phyloP scores from a whole-genome alignment of 2,329 filamentous ascomycete species.

The Penicillium sp. region DNA sequence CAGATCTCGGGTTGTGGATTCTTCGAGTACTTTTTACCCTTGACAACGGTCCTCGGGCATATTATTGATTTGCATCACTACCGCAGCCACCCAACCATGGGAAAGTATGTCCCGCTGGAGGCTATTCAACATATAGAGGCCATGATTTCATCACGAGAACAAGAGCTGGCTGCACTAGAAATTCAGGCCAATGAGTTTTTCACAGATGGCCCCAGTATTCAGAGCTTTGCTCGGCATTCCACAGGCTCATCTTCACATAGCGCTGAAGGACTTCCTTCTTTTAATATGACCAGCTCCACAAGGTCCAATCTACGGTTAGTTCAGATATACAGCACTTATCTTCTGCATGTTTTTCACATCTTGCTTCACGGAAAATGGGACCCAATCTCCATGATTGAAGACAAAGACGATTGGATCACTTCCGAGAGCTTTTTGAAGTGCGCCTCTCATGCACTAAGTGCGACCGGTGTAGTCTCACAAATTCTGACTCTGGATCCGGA shows the following conservation, averaged over 20 bases:
- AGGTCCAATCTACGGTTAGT: conserved; percentile 33
- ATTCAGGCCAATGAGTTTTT: conserved; percentile 16
- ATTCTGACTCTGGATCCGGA: conserved; percentile 53
- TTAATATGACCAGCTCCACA: background rate
- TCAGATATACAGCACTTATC: conserved; percentile 50
- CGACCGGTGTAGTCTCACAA: conserved; percentile 47
- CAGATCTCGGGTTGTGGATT: conserved; percentile 44
- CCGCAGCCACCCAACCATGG: conserved; percentile 46
- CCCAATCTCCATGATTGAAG: conserved; percentile 51
- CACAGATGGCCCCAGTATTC: background rate
- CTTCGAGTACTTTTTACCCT: conserved; percentile 53
- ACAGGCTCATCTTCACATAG: background rate
- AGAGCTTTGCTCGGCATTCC: background rate
- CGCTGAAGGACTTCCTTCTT: background rate
- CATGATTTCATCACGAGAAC: conserved; percentile 42
- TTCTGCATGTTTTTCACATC: conserved; percentile 51
- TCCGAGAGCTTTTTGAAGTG: conserved; percentile 48
- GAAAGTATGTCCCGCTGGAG: conserved; percentile 35
- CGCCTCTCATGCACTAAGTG: conserved; percentile 50
- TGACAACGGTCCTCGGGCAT: conserved; percentile 52
- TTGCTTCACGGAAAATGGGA: conserved; percentile 53
- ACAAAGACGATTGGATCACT: conserved; percentile 52
- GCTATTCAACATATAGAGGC: conserved; percentile 38
- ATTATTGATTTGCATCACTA: conserved; percentile 51
- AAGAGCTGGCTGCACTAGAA: conserved; percentile 37